Evolutionary conservation across 2,329 filamentous ascomycete species (phyloP), one percentile per base, ranked within the genome.

Genomic region (Fusarium hostae): DNA sequence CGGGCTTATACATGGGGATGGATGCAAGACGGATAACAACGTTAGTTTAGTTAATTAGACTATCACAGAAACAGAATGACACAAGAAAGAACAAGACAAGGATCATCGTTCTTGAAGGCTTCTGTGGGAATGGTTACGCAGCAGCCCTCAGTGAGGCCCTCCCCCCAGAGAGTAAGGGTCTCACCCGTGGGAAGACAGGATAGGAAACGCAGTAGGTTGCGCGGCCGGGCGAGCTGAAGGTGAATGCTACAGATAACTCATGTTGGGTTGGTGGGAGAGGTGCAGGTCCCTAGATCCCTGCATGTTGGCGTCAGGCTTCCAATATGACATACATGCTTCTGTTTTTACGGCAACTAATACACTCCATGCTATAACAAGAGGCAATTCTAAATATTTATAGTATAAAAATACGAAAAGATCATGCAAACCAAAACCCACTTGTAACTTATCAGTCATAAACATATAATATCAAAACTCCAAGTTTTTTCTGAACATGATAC

Each of bases 261-360:
- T 66, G 44, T 22, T 65, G 63, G 62, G 34, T 30, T 59, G 63
- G 64, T 61, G 63, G 45, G 45, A 34, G 40, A 58, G 58, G 58
- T 74, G 71, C 71, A 75, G 64, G 59, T 65, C 48, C 62, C 58
- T 65, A 65, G 62, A 75, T 76, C 74, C 74, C 71, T 76, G 74
- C 63, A 64, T 55, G 51, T 50, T 59, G 59, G 64, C 50, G 59
- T 66, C 59, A 47, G 66, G 71, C 58, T 71, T 63, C 59, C 57
- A 66, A 50, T 58, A 59, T 58, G 52, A 57, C 63, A 57, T 56
- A 50, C 56, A 52, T 67, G 41, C 13, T 48, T 59, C 48, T 64
- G 40, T 32, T 22, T 52, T 43, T 39, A 54, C 32, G 12, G 30
- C 47, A 48, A n/a, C 45, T 63, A 51, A 63, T 55, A 59, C 51